Conservation (phyloP, 805 yeast genomes). For the Scheffersomyces coipomensis region DNA sequence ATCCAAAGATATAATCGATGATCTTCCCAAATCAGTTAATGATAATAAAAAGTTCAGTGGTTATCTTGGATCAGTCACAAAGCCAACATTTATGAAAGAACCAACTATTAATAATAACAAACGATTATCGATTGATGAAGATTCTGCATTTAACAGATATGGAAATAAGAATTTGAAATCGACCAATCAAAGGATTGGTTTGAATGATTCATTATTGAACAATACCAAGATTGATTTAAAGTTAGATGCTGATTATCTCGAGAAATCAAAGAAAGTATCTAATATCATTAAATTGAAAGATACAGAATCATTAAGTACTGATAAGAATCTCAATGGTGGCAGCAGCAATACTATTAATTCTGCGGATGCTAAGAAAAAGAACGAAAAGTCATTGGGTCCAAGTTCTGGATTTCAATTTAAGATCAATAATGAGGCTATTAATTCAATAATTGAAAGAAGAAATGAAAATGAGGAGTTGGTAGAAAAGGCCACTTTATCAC, state of each 20-base stretch:
- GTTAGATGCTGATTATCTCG: conserved; percentile 26
- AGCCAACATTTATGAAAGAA: conserved; percentile 25
- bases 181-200: conserved; percentile 14
- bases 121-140: conserved; percentile 5
- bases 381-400: conserved; percentile 18
- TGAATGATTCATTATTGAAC: conserved; percentile 14
- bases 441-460: conserved; percentile 19
- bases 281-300: conserved; percentile 32
- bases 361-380: conserved; percentile 1
- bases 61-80: conserved; percentile 30
- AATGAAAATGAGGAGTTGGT: conserved; percentile 9
- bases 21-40: conserved; percentile 1
- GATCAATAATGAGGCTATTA: conserved; percentile 26
- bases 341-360: no score
- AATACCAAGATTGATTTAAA: conserved; percentile 13
- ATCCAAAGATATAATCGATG: neutral
- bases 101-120: neutral
- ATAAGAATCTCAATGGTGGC: no score
- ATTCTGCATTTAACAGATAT: conserved; percentile 8
- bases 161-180: conserved; percentile 9
- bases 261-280: conserved; percentile 22
- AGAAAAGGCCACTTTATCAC: conserved; percentile 1
- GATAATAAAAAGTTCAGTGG: conserved; percentile 23
- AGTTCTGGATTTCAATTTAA: conserved; percentile 38
- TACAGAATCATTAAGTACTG: neutral